A percentile compares a stretch with the other conserved stretches of the same genome.
phyloP scores from a whole-genome alignment of 306 rosid genomes.

The Begonia loranthoides region DNA sequence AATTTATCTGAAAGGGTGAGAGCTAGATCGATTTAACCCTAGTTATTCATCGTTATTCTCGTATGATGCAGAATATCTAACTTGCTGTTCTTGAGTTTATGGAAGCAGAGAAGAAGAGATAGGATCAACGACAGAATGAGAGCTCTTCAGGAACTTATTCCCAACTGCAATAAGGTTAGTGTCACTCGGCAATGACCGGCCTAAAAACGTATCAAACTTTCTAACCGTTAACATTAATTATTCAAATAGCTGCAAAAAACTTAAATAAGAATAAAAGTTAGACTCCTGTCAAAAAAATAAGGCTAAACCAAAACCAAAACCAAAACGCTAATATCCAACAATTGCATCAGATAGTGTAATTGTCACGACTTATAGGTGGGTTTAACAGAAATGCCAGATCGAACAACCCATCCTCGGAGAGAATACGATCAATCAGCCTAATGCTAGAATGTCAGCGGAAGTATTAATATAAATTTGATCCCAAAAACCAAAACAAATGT shows the following conservation, averaged over 20 bases:
- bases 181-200: background rate
- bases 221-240: too few relatives aligned
- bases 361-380: too few relatives aligned
- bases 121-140: conserved; percentile 93
- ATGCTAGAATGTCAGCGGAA: too few relatives aligned
- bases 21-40: background rate
- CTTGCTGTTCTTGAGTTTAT: conserved; percentile 13
- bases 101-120: conserved; percentile 63
- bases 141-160: conserved; percentile 76
- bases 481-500: too few relatives aligned
- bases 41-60: too few relatives aligned
- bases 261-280: too few relatives aligned
- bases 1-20: conserved; percentile 91
- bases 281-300: conserved; percentile 1
- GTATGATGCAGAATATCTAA: background rate
- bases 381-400: too few relatives aligned
- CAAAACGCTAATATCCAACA: too few relatives aligned
- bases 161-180: conserved; percentile 81
- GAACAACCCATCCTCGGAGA: too few relatives aligned
- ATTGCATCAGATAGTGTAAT: background rate
- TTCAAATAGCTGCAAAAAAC: conserved; percentile 2
- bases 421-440: too few relatives aligned
- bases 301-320: too few relatives aligned
- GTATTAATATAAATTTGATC: too few relatives aligned
- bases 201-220: background rate